These are phyloP conservation scores for Salix koriyanagi DNA, from an alignment of 345 rosid species.

Conservation along the genomic window DNA sequence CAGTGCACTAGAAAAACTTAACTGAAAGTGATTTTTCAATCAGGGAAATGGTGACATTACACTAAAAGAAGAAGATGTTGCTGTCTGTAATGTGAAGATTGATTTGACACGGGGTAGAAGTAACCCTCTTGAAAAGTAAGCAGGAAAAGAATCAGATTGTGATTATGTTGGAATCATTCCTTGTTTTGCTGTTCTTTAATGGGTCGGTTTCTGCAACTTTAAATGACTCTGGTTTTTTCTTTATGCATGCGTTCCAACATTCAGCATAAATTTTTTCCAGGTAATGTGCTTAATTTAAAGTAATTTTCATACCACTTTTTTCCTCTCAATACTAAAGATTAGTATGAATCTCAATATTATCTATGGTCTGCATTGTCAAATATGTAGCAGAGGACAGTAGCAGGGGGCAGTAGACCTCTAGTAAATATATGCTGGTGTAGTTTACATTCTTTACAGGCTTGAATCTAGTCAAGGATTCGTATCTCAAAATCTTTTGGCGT, in stretches of 20 bases:
- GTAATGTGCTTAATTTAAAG: conserved; percentile 10
- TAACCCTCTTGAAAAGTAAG: conserved; percentile 45
- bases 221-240: conserved; percentile 9
- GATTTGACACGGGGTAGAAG: conserved; percentile 47
- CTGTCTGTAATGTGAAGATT: conserved; percentile 37
- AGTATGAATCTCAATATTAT: not conserved
- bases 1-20: not conserved
- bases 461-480: not conserved
- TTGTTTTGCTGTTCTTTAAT: not conserved
- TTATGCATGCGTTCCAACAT: conserved; percentile 22
- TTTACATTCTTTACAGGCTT: not conserved
- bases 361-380: not conserved
- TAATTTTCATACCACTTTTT: not conserved
- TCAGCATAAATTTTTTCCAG: conserved; percentile 45
- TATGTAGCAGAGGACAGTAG: not conserved
- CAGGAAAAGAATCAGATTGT: not conserved
- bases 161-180: not conserved
- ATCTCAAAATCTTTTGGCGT: not conserved
- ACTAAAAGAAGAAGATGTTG: conserved; percentile 48
- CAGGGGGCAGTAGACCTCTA: not conserved
- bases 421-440: too few species aligned
- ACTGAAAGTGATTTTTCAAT: conserved; percentile 15
- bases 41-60: conserved; percentile 23
- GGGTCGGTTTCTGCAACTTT: conserved; percentile 2
- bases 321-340: not conserved